Evolutionary conservation across 2,329 filamentous ascomycete species (phyloP).

Genomic region (Diplodia seriata): DNA sequence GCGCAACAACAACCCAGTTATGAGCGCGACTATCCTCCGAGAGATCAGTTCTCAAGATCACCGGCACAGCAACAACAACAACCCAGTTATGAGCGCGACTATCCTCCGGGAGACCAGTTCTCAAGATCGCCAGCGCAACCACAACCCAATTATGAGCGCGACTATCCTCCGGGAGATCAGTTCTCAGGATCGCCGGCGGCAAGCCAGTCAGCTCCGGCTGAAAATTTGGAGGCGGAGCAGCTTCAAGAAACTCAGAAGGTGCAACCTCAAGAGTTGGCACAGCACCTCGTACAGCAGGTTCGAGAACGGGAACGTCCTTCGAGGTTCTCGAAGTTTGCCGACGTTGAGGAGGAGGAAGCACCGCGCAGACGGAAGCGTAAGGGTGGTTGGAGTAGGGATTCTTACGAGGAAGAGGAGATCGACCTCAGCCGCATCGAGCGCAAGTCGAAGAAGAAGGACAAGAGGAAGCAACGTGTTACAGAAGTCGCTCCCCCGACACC

Average conservation of each 20-base stretch:
- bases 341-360: slow-evolving; percentile 37
- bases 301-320: slow-evolving; percentile 4
- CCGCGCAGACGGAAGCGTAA: slow-evolving; percentile 35
- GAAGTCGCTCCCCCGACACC: slow-evolving; percentile 43
- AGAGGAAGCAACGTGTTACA: slow-evolving; percentile 23
- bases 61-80: too few relatives aligned
- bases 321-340: slow-evolving; percentile 33
- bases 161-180: neutral
- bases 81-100: neutral
- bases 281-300: neutral
- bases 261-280: neutral
- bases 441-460: slow-evolving; percentile 38
- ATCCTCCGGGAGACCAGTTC: neutral
- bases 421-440: slow-evolving; percentile 37
- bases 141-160: neutral
- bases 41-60: neutral
- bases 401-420: slow-evolving; percentile 35
- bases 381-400: slow-evolving; percentile 29
- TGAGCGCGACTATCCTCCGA: neutral
- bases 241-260: too few relatives aligned
- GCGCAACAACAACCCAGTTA: too few relatives aligned
- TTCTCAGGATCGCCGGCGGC: neutral
- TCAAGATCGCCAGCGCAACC: neutral
- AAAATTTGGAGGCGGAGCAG: neutral
- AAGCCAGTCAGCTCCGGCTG: neutral